Conservation (phyloP, 345 rosid species). For the Eucalyptus pauciflora region DNA sequence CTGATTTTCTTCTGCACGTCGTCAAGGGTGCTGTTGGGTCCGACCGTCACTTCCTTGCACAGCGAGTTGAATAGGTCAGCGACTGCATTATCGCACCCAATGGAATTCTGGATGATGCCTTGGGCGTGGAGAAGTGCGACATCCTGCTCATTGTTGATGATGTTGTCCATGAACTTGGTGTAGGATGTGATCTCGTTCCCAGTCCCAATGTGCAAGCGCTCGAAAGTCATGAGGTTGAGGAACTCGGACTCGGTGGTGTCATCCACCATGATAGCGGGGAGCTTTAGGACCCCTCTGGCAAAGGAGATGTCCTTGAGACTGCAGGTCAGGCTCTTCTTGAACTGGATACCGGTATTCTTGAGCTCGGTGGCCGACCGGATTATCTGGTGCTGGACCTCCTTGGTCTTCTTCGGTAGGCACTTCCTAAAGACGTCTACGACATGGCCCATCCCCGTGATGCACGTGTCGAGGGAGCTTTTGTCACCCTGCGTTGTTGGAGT, state of each 20-base stretch:
- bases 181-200: constrained; percentile 28
- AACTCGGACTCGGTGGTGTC: background rate
- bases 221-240: constrained; percentile 4
- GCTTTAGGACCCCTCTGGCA: background rate
- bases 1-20: constrained; percentile 13
- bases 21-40: constrained; percentile 8
- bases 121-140: constrained; percentile 22
- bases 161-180: constrained; percentile 32
- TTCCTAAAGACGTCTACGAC: background rate
- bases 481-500: background rate
- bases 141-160: constrained; percentile 28
- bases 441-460: background rate
- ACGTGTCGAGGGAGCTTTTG: background rate
- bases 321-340: background rate
- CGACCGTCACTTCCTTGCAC: constrained; percentile 14
- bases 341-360: background rate
- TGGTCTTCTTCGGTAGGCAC: background rate
- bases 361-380: background rate
- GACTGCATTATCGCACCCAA: constrained; percentile 34
- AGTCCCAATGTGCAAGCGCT: constrained; percentile 15
- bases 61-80: constrained; percentile 33
- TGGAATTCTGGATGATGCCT: constrained; percentile 30
- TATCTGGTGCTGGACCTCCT: constrained; percentile 21
- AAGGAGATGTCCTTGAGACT: constrained; percentile 1
- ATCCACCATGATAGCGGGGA: background rate